Percentiles rank a stretch among this genome's conserved stretches.
Conservation (phyloP, 2,329 filamentous ascomycete genomes). For the Thielaviopsis populi region DNA sequence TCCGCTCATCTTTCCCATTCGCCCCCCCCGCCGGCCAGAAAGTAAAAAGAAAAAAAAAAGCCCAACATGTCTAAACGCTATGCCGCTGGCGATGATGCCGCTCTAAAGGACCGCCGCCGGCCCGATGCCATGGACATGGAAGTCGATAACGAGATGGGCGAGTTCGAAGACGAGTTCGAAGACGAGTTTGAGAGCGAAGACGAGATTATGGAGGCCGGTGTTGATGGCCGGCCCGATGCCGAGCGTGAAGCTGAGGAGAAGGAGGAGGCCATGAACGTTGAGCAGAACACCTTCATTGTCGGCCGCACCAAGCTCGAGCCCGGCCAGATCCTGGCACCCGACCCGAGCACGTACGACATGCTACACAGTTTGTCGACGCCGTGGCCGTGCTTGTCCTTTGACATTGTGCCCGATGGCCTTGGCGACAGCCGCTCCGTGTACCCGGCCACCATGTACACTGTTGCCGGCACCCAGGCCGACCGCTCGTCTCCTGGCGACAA, state of each 20-base stretch:
- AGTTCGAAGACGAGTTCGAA: constrained; percentile 93
- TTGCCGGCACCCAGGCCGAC: constrained; percentile 88
- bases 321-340: constrained; percentile 79
- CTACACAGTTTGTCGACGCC: constrained; percentile 85
- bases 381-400: constrained; percentile 95
- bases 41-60: too few relatives aligned
- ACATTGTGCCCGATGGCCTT: constrained; percentile 71
- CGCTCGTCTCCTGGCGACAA: constrained; percentile 64
- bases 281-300: constrained; percentile 90
- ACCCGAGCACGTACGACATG: constrained; percentile 94
- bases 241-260: constrained; percentile 84
- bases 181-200: constrained; percentile 80
- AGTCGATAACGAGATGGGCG: constrained; percentile 46
- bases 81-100: constrained; percentile 33
- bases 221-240: constrained; percentile 81
- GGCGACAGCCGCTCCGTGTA: constrained; percentile 86
- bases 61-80: constrained; percentile 44
- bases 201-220: constrained; percentile 85
- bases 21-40: background rate
- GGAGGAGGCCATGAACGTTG: constrained; percentile 76
- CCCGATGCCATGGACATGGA: constrained; percentile 54
- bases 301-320: constrained; percentile 82
- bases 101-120: constrained; percentile 46
- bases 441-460: constrained; percentile 87
- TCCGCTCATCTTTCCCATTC: background rate